Base-by-base conservation (phyloP, 2,329 filamentous ascomycete genomes). In the Ophiocordyceps camponoti-floridani region DNA sequence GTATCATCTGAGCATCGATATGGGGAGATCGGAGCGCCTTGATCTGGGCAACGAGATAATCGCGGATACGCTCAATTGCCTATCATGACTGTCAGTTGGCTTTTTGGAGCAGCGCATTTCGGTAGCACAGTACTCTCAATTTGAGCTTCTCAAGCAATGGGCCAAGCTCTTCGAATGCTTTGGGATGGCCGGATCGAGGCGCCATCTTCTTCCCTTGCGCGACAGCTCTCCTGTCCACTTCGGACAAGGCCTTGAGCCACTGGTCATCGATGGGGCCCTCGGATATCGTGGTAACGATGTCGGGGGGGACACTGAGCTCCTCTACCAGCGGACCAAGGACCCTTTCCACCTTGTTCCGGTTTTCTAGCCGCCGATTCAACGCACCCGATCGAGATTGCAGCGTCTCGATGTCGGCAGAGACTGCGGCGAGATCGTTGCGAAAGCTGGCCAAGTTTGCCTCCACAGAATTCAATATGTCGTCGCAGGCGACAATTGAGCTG, bases 1-100 rank as follows among this genome's bases (percentile, higher is more conserved):
- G 91, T 43, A 98, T 88, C 46, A 96, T 82, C 58, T 98, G 91
- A 3, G 89, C 87, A 59, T 98, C 96, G 60, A 96, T 94, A 55
- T 89, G 91, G 13, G 91, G 91, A 26, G 89, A 94, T 46, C 91
- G 78, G 44, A 98, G 68, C 4, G 88, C 85, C 62, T 94, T 94
- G 59, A 98, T 91, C 59, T 96, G 89, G 14, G 84, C 76, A 12
- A 98, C 91, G 35, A 98, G 72, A 56, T 94, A 93, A 60, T 98
- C 91, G 47, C 93, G 76, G 59, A 96, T 94, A 46, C 91, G 78
- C 62, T 95, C 87, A 27, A 94, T 71, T n/a, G 88, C 89, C 78
- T 83, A 42, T 27, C 13, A 14, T 49, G 3, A 23, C 23, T 40
- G 53, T 47, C 38, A 45, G 42, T 12, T 14, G 11, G 43, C 26